Evolutionary conservation across 345 rosid species (phyloP).

Genomic region (Murraya koenigii): DNA sequence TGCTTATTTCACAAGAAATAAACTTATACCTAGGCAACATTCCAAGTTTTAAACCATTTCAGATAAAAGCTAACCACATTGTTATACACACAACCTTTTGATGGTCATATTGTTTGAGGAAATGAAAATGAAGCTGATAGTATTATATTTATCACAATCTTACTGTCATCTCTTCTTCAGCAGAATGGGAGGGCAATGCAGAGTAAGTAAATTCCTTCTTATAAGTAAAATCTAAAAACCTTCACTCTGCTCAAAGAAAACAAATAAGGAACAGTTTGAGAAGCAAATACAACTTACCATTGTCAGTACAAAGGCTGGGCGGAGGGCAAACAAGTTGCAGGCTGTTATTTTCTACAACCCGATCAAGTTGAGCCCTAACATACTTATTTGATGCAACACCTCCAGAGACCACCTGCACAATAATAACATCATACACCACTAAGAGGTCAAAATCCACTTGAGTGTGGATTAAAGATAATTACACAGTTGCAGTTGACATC

Average conservation of each 20-base stretch:
- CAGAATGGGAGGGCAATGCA: neutral
- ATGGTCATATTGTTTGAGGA: neutral
- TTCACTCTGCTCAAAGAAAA: neutral
- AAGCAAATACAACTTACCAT: constrained; percentile 43
- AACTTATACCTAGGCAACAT: neutral
- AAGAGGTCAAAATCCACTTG: constrained; percentile 1
- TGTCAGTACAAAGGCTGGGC: constrained; percentile 88
- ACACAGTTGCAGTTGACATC: constrained; percentile 9
- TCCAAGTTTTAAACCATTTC: neutral
- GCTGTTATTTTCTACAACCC: constrained; percentile 57
- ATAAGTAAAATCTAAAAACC: neutral
- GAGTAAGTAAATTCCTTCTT: neutral
- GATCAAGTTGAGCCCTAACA: constrained; percentile 67
- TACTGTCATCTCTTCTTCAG: neutral
- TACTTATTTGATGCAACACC: constrained; percentile 92
- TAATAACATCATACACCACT: constrained; percentile 7
- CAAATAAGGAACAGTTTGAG: neutral
- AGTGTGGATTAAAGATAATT: neutral
- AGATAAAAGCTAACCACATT: neutral
- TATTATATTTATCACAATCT: neutral
- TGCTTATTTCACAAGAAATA: neutral
- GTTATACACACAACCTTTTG: neutral
- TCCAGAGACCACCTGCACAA: constrained; percentile 81
- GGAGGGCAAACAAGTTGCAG: constrained; percentile 89
- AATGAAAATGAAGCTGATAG: neutral